These are phyloP conservation scores for Cytidiella melzeri DNA, from an alignment of 768 basidiomycete genomes.

Conservation along the genomic window DNA sequence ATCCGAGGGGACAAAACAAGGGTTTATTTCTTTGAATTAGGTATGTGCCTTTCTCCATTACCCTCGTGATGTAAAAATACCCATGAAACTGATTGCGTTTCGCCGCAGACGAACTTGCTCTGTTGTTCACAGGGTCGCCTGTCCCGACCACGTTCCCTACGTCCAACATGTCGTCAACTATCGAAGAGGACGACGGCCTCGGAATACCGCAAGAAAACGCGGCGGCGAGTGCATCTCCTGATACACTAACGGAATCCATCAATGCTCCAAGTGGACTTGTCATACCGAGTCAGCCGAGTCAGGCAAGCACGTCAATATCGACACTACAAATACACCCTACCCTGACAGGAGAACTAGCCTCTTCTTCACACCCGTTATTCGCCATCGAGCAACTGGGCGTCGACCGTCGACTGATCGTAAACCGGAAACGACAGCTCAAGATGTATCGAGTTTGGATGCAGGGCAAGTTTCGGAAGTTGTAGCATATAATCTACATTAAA, in stretches of 20 bases:
- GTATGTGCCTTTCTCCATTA: conserved; percentile 39
- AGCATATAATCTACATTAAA: not conserved
- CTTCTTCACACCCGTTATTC: conserved; percentile 58
- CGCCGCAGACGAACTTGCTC: conserved; percentile 73
- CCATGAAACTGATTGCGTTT: too few species aligned
- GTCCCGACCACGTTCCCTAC: conserved; percentile 27
- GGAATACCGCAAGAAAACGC: not conserved
- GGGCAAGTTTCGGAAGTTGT: conserved; percentile 61
- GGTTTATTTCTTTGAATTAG: conserved; percentile 93
- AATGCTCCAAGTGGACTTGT: conserved; percentile 8
- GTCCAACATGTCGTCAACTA: conserved; percentile 26
- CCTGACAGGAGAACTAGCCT: conserved; percentile 4
- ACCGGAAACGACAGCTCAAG: conserved; percentile 88
- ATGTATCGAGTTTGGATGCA: conserved; percentile 99
- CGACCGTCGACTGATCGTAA: conserved; percentile 86
- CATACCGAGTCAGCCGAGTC: not conserved
- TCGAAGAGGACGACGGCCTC: conserved; percentile 29
- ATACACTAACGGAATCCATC: not conserved
- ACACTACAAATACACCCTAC: conserved; percentile 6
- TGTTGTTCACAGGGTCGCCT: conserved; percentile 67
- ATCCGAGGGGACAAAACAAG: conserved; percentile 95
- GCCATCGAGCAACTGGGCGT: conserved; percentile 80
- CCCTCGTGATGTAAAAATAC: too few species aligned
- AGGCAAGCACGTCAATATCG: not conserved
- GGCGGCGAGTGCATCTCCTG: not conserved